Evolutionary conservation across 768 basidiomycete species (phyloP).

Genomic region (Mycena galericulata): DNA sequence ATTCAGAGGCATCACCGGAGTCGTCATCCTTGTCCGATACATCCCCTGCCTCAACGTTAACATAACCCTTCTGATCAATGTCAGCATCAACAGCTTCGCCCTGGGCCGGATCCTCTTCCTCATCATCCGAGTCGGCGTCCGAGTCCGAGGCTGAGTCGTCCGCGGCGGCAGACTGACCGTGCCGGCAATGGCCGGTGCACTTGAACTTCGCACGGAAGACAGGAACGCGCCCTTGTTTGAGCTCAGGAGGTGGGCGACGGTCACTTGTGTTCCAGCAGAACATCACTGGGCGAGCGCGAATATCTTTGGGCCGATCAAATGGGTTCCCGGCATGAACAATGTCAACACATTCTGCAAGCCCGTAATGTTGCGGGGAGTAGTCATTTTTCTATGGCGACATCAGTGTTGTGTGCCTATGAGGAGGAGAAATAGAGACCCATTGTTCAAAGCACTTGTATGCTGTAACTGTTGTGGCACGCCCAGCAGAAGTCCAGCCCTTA

Average conservation of each 20-base stretch:
- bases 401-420: neutral
- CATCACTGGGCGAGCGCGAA: slow-evolving; percentile 1
- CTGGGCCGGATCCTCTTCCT: neutral
- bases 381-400: slow-evolving; percentile 13
- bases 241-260: neutral
- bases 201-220: neutral
- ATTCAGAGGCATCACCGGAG: neutral
- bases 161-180: neutral
- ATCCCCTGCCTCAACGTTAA: neutral
- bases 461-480: neutral
- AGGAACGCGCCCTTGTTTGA: neutral
- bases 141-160: neutral
- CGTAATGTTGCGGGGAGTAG: neutral
- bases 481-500: slow-evolving; percentile 5
- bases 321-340: neutral
- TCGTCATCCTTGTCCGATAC: neutral
- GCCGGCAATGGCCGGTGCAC: neutral
- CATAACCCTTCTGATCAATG: neutral
- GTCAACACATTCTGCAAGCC: neutral
- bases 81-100: neutral
- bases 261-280: neutral
- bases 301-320: neutral
- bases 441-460: slow-evolving; percentile 4
- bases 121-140: neutral
- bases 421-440: neutral